Evolutionary conservation across 179 eudicot genomes (phyloP).

Genomic region (Patellifolia procumbens): DNA sequence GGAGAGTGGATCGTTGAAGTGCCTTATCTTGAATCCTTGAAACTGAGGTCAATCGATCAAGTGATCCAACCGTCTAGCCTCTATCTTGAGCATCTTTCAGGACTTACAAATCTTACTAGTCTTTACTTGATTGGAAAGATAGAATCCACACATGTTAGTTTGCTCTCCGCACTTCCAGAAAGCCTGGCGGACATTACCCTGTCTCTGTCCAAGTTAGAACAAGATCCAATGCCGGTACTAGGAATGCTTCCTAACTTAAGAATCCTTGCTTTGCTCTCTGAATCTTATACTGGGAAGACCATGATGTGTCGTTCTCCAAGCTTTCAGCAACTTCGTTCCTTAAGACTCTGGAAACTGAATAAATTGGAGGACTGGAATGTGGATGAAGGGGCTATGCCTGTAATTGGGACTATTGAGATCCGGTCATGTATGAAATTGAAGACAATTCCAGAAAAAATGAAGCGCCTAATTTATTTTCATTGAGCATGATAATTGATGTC

Average conservation of each 20-base stretch:
- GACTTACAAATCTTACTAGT: constrained; percentile 23
- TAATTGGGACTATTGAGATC: constrained; percentile 23
- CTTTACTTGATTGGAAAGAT: constrained; percentile 31
- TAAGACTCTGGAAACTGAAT: constrained; percentile 37
- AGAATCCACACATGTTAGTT: constrained; percentile 1
- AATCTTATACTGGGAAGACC: constrained; percentile 21
- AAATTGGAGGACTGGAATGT: constrained; percentile 24
- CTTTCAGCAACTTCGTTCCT: constrained; percentile 29
- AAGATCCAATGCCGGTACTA: constrained; percentile 38
- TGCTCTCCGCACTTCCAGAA: constrained; percentile 16
- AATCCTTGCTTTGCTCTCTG: constrained; percentile 30
- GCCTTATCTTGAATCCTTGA: constrained; percentile 23
- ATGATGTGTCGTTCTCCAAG: constrained; percentile 31
- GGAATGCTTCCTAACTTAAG: constrained; percentile 23
- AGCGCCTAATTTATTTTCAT: neutral
- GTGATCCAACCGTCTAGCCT: constrained; percentile 30
- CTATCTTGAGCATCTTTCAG: constrained; percentile 22
- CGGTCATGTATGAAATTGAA: constrained; percentile 24
- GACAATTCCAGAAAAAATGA: constrained; percentile 10
- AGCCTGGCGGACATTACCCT: constrained; percentile 30
- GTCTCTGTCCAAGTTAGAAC: constrained; percentile 30
- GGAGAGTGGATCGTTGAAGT: constrained; percentile 25
- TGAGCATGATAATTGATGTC: neutral
- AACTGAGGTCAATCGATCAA: constrained; percentile 35
- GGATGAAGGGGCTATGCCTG: constrained; percentile 22